phyloP scores from a whole-genome alignment of 371 early-diverging fungal species.

The Rhizopus microsporus region DNA sequence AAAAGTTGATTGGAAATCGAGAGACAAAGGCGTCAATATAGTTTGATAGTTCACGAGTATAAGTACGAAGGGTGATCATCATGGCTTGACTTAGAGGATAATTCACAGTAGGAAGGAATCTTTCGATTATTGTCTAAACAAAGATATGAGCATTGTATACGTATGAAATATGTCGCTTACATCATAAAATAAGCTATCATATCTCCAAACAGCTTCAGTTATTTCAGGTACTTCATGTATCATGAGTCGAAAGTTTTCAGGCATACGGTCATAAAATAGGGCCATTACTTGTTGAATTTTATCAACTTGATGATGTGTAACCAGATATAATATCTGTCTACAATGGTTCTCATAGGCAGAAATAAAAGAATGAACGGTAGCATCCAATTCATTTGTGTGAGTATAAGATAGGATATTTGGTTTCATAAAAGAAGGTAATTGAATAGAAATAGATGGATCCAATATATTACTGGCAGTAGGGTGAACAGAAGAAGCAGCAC shows the following conservation, averaged over 20 bases:
- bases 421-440: conserved; percentile 1
- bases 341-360: conserved; percentile 23
- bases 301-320: conserved; percentile 11
- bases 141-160: not conserved
- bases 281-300: conserved; percentile 10
- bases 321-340: conserved; percentile 14
- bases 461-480: not conserved
- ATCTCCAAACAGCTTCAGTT: conserved; percentile 52
- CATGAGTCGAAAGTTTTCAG: conserved; percentile 14
- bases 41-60: conserved; percentile 39
- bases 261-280: conserved; percentile 32
- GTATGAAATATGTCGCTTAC: conserved; percentile 20
- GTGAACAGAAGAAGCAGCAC: not conserved
- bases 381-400: conserved; percentile 7
- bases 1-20: conserved; percentile 32
- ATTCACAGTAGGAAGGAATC: conserved; percentile 39
- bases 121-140: conserved; percentile 41
- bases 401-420: conserved; percentile 3
- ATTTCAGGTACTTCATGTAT: conserved; percentile 34
- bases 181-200: conserved; percentile 59
- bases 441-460: not conserved
- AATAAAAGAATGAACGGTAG: conserved; percentile 9
- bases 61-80: conserved; percentile 36
- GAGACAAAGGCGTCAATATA: conserved; percentile 33
- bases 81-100: conserved; percentile 34